Conservation (phyloP, 805 yeast genomes). For the Wickerhamiella australiensis region DNA sequence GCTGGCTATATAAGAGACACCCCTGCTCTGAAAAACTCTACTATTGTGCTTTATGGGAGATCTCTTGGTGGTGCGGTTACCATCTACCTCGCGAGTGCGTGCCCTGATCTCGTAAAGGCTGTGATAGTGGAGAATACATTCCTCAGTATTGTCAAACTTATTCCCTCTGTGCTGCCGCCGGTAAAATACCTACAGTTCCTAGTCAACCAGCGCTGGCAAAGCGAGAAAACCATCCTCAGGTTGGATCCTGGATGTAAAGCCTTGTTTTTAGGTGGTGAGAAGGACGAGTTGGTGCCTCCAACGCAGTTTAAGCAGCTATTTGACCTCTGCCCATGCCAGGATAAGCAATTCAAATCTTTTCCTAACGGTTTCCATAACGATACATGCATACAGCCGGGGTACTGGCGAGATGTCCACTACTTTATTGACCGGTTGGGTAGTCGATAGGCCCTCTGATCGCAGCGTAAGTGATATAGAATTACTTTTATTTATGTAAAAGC, state of each 20-base stretch:
- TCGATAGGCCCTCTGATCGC: background rate
- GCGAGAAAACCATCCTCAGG: conserved; percentile 45
- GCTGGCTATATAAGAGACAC: conserved; percentile 47
- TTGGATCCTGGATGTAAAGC: conserved; percentile 49
- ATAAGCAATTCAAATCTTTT: conserved; percentile 44
- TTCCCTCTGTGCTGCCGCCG: conserved; percentile 27
- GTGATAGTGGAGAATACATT: conserved; percentile 81
- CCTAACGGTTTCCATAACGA: conserved; percentile 68
- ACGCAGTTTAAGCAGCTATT: conserved; percentile 55
- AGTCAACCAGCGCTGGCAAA: conserved; percentile 74
- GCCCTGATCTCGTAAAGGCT: conserved; percentile 42
- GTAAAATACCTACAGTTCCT: conserved; percentile 38
- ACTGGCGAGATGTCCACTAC: conserved; percentile 58
- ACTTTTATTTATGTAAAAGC: too few relatives aligned
- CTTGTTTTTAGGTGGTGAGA: conserved; percentile 56
- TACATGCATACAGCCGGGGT: conserved; percentile 59
- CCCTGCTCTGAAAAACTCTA: conserved; percentile 39
- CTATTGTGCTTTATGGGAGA: conserved; percentile 67
- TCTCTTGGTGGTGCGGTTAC: conserved; percentile 95
- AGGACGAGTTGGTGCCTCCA: conserved; percentile 90
- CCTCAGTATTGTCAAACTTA: conserved; percentile 54
- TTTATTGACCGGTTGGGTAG: conserved; percentile 32
- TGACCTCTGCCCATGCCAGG: conserved; percentile 38
- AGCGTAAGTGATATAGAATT: too few relatives aligned
- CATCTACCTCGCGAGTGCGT: conserved; percentile 58